Base-by-base conservation (phyloP, 768 basidiomycete species). In the Megacollybia marginata region DNA sequence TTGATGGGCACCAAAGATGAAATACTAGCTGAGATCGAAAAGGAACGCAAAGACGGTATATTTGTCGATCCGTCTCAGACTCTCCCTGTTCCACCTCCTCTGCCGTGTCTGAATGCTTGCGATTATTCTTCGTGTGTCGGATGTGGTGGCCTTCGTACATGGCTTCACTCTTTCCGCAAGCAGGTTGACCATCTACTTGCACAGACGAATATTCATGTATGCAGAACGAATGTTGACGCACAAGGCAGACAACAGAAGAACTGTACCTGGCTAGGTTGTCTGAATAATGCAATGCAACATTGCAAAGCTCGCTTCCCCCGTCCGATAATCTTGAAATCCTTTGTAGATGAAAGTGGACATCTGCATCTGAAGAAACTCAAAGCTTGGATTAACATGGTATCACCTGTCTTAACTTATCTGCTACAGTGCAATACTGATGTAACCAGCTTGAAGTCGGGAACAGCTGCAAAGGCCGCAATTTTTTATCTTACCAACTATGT, bases 401-500 rank as follows among this genome's bases (percentile, higher is more conserved):
- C 55, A 54, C 60, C 49, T 56, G 56, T 51, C 0, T 3, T 63
- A 0, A 54, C 56, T 8, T 62, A 62, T 44, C 23, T 61, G 4
- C 13, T 64, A 2, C 32, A 56, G 2, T 61, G 57, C 36, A 65
- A 65, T 40, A 55, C 61, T 11, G 59, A 65, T 54, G 57, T 60
- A 0, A 58, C 57, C 0, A 53, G 49, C 40, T 23, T 62, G 12
- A 28, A 57, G 13, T 59, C 58, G 9, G 61, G 64, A 9, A 62
- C 62, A 28, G 52, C 55, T 10, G 48, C 64, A 10, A 58, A 59
- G 13, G 54, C 61, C 11, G 54, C 58, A 1, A 44, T 60, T 0
- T 52, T 57, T 23, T 61, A 64, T 55, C 51, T 62, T 8, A 55
- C 63, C 10, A 63, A 65, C 36, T 66, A 66, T 47, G 54, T 64